Conservation (phyloP, 306 rosid species). For the barrel medic (Medicago truncatula) region DNA sequence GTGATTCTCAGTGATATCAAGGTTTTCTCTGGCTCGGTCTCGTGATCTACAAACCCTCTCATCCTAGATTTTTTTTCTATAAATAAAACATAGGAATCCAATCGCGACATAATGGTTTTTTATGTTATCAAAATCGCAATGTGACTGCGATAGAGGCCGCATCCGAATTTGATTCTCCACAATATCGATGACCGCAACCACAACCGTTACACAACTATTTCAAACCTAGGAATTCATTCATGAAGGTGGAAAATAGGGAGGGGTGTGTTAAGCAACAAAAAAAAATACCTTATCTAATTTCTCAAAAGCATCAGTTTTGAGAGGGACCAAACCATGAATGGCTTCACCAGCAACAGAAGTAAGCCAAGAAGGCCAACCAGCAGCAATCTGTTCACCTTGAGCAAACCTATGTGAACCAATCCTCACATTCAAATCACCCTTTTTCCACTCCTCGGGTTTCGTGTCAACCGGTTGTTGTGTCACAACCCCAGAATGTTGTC, state of each 20-base stretch:
- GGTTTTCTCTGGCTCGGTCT: neutral
- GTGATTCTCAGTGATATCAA: neutral
- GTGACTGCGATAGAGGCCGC: neutral
- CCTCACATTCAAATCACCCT: slow-evolving; percentile 47
- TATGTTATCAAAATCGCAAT: neutral
- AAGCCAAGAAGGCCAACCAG: slow-evolving; percentile 99
- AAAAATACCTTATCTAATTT: slow-evolving; percentile 77
- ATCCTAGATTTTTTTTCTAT: neutral
- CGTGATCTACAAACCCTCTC: neutral
- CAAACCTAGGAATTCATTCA: neutral
- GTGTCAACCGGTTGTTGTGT: slow-evolving; percentile 34
- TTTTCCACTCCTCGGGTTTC: slow-evolving; percentile 45
- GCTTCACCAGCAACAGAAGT: slow-evolving; percentile 83
- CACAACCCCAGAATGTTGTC: slow-evolving; percentile 32
- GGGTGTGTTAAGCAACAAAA: too few relatives aligned
- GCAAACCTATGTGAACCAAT: slow-evolving; percentile 61
- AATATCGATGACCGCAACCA: neutral
- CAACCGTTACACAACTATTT: neutral
- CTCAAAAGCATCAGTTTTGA: slow-evolving; percentile 80
- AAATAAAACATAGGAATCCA: neutral
- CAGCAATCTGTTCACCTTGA: slow-evolving; percentile 80
- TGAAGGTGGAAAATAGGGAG: neutral
- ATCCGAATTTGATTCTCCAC: neutral
- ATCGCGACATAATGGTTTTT: neutral
- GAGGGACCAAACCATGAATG: slow-evolving; percentile 88